Base-by-base conservation (phyloP, 2,329 filamentous ascomycete species). In the Rutstroemia sp. region DNA sequence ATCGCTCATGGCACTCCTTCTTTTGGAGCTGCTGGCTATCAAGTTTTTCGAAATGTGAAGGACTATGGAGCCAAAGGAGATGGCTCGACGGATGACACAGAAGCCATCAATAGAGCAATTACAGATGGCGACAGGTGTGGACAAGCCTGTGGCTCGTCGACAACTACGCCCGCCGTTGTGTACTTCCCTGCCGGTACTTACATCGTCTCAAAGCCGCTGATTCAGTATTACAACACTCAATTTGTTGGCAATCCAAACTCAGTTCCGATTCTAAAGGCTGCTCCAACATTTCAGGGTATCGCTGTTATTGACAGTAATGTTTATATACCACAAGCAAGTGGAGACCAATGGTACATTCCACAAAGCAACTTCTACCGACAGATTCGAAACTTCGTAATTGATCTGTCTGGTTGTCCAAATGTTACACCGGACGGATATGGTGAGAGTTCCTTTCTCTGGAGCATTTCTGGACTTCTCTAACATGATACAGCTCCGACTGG, bases 241-340 rank as follows among this genome's bases (percentile, higher is more conserved):
- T 51, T 68, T 12, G 61, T 67, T 44, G 66, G 66, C 1, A 62
- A 68, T 41, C 63, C 66, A 16, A 67, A 64, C 41, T 54, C 49
- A 61, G 72, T 86, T 6, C 90, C 92, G 0, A 84, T 84, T 0
- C 77, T 96, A 71, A 90, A 91, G 74, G 87, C 87, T 2, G 71
- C 81, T 1, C 68, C 83, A 37, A 75, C 76, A 65, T 97, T 96
- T 67, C 63, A 76, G 3, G 92, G 83, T 80, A 87, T 83, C 72
- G 83, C 83, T 66, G 89, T 74, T 83, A 87, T 97, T 61, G 91
- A 96, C 27, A 74, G 82, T 3, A 81, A 87, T 63, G 83, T 83
- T 0, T 88, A 87, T 67, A 74, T 77, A 27, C 68, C 76, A 21
- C 71, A 23, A 5, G 54, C 7, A 6, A 59, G 73, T 10, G 79